Evolutionary conservation across 2,329 filamentous ascomycete genomes (phyloP), one percentile per base, ranked within the genome.

Genomic region (Clonostachys rosea): DNA sequence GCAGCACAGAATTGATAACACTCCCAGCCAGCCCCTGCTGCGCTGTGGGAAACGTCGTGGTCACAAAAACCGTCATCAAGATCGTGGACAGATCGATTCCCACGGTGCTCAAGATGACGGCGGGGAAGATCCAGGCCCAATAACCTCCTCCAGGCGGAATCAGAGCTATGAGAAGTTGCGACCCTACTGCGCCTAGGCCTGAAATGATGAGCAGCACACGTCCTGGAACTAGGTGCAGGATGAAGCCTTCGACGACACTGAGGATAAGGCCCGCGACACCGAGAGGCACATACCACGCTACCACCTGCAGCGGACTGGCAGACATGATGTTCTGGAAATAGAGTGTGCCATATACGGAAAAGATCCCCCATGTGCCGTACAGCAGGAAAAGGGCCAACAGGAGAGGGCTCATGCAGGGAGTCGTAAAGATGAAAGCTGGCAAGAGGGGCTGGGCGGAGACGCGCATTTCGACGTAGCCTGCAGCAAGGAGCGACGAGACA

Each of bases 81-180:
- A 80, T 86, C 63, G 80, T 86, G 8, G 78, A 78, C 40, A 87
- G 74, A 54, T 88, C 84, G 47, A 87, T 81, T 5, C 80, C 82
- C 18, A 85, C 64, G 0, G 83, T 86, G 12, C 73, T 76, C 48
- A 75, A 77, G 8, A 81, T 64, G 76, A 80, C 80, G 6, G 74
- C 60, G 0, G 83, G 80, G 53, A 87, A 84, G 4, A 83, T 72
- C 58, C 74, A 87, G 0, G 78, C 73, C 84, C 84, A 87, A 63
- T 83, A 81, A 48, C 69, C 76, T 0, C 71, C 74, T 3, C 70
- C 66, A 13, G 63, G 56, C 1, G 79, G 80, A 47, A 79, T 70
- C 12, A 83, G 58, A 12, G 79, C 79, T 49, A 84, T 81, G 10
- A 84, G 61, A 1, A 83, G 55, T 5, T 73, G 68, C 3, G 74